Percentiles rank a stretch among this genome's conserved stretches.
Conservation (phyloP, 2,329 filamentous ascomycete species). For the Ophiostoma sp. region DNA sequence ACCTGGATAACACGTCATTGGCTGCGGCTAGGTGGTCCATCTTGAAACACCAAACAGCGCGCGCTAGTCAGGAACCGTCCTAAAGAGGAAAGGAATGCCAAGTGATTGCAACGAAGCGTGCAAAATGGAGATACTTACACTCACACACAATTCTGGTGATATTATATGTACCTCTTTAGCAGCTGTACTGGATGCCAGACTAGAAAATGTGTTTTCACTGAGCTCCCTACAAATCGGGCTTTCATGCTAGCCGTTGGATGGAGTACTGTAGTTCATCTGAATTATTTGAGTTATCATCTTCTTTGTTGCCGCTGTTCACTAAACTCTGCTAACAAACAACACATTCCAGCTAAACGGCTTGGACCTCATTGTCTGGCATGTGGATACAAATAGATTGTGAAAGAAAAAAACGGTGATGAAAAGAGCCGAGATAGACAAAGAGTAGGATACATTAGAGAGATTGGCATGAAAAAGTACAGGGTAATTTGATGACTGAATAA, state of each 20-base stretch:
- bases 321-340: neutral
- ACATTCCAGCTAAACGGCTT: conserved; percentile 8
- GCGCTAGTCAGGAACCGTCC: conserved; percentile 13
- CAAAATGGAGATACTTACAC: neutral
- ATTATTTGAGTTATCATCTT: conserved; percentile 3
- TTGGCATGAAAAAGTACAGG: neutral
- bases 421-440: neutral
- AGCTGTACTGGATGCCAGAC: neutral
- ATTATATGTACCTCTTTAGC: neutral
- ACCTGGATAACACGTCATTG: conserved; percentile 6
- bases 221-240: neutral
- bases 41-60: conserved; percentile 11
- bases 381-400: neutral
- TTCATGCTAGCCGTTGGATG: neutral
- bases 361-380: conserved; percentile 1
- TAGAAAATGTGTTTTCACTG: neutral
- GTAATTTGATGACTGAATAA: neutral
- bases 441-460: neutral
- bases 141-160: neutral
- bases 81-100: neutral
- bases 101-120: neutral
- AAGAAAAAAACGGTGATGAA: neutral
- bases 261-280: neutral
- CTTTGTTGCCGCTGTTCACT: conserved; percentile 1
- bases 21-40: neutral